These are phyloP conservation scores for Pestalotiopsis sp. DNA, from an alignment of 2,329 filamentous ascomycete genomes.

Conservation along the genomic window DNA sequence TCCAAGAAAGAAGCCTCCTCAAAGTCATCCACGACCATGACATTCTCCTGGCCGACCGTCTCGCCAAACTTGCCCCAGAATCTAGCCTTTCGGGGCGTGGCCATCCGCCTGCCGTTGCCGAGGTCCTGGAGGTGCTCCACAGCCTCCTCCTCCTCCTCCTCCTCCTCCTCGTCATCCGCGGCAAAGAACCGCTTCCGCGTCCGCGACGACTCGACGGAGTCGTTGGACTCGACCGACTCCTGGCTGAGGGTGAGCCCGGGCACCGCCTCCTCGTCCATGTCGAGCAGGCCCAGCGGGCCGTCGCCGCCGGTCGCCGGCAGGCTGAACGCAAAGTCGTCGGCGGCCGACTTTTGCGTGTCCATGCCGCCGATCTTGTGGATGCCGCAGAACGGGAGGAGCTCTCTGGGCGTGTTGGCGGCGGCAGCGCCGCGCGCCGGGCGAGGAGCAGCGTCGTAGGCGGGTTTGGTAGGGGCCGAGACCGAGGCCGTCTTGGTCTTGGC, in stretches of 20 bases:
- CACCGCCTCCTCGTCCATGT: conserved; percentile 37
- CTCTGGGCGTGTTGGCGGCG: conserved; percentile 45
- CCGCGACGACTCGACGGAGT: conserved; percentile 19
- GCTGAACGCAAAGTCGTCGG: conserved; percentile 21
- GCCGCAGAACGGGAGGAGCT: conserved; percentile 81
- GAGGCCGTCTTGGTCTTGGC: conserved; percentile 19
- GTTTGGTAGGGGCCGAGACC: conserved; percentile 11
- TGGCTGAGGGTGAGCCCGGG: conserved; percentile 58
- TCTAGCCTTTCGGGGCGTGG: conserved; percentile 42
- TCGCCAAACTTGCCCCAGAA: conserved; percentile 21
- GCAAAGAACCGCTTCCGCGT: conserved; percentile 52
- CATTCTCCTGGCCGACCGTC: conserved; percentile 48
- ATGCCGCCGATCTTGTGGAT: conserved; percentile 75
- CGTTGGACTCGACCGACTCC: conserved; percentile 47
- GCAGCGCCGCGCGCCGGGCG: conserved; percentile 26
- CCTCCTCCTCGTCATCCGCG: too few species aligned
- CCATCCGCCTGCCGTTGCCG: conserved; percentile 48
- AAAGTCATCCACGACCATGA: conserved; percentile 57
- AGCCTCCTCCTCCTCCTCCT: conserved; percentile 40
- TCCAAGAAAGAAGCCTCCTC: conserved; percentile 70
- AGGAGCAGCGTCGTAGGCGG: conserved; percentile 18
- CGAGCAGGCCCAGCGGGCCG: conserved; percentile 13
- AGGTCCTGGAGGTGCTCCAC: conserved; percentile 26
- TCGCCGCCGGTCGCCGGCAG: conserved; percentile 8
- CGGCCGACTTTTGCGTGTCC: conserved; percentile 53